A percentile compares a stretch with the other conserved stretches of the same genome.
These are phyloP conservation scores for Vaccinium myrtillus DNA, from an alignment of 148 eudicot species.

Conservation along the genomic window DNA sequence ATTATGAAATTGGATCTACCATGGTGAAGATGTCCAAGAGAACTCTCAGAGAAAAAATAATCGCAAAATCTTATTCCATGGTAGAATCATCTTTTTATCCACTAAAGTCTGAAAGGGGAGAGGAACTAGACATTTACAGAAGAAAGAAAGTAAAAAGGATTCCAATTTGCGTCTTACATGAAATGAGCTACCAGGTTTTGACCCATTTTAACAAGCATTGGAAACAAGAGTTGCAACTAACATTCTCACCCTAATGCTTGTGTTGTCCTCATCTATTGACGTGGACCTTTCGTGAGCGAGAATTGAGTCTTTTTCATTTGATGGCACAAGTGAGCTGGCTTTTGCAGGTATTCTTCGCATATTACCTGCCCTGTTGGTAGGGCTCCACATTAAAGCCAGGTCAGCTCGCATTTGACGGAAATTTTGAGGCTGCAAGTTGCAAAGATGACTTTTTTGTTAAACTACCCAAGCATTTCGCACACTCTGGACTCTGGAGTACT, in stretches of 20 bases:
- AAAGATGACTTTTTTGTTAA: background rate
- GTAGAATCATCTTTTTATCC: background rate
- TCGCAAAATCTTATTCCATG: background rate
- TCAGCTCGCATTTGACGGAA: conserved; percentile 78
- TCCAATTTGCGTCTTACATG: background rate
- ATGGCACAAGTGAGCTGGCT: conserved; percentile 31
- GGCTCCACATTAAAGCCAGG: conserved; percentile 89
- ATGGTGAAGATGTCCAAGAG: background rate
- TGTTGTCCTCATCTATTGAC: conserved; percentile 39
- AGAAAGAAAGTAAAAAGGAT: background rate
- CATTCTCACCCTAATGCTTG: conserved; percentile 54
- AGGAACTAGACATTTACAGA: background rate
- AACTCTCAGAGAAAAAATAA: background rate
- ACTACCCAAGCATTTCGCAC: background rate
- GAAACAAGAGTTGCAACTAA: conserved; percentile 1
- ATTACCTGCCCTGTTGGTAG: conserved; percentile 48
- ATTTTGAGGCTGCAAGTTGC: conserved; percentile 65
- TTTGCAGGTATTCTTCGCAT: conserved; percentile 53
- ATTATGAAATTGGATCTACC: background rate
- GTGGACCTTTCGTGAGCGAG: conserved; percentile 28
- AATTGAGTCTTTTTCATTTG: conserved; percentile 24
- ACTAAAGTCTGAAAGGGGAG: background rate
- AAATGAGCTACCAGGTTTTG: background rate
- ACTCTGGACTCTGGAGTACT: conserved; percentile 4
- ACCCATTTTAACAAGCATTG: conserved; percentile 2